Percentiles rank a stretch among this genome's conserved stretches.
Conservation (phyloP, 345 rosid species). For the Atalantia buxifolia region DNA sequence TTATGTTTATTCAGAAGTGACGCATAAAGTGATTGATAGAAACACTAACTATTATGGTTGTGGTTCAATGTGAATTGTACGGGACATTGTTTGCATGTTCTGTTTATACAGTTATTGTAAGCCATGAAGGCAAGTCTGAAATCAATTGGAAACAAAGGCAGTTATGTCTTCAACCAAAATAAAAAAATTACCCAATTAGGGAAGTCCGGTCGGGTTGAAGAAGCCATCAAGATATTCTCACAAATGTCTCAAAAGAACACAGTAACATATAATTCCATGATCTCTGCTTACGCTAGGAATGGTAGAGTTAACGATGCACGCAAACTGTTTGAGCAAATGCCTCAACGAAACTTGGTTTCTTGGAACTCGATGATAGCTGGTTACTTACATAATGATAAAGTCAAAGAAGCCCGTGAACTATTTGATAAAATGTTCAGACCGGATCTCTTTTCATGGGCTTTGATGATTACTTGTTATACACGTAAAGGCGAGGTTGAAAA, state of each 20-base stretch:
- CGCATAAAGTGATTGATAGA: neutral
- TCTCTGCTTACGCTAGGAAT: constrained; percentile 34
- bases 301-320: constrained; percentile 26
- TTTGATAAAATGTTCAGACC: constrained; percentile 30
- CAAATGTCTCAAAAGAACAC: constrained; percentile 29
- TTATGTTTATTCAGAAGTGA: no score
- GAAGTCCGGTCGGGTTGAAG: constrained; percentile 29
- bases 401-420: constrained; percentile 26
- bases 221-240: constrained; percentile 34
- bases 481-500: constrained; percentile 30
- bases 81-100: neutral
- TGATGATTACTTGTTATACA: constrained; percentile 33
- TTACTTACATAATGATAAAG: constrained; percentile 19
- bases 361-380: constrained; percentile 41
- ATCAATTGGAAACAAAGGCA: neutral
- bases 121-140: constrained; percentile 3
- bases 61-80: neutral
- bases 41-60: neutral
- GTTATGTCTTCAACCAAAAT: constrained; percentile 24
- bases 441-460: constrained; percentile 31
- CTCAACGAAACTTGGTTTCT: constrained; percentile 30
- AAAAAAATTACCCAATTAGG: constrained; percentile 33
- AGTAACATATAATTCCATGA: constrained; percentile 42
- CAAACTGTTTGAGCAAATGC: constrained; percentile 34
- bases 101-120: neutral